Evolutionary conservation across 257 asterid genomes (phyloP), one percentile per base, ranked within the genome.

Genomic region (Galeopsis tetrahit): DNA sequence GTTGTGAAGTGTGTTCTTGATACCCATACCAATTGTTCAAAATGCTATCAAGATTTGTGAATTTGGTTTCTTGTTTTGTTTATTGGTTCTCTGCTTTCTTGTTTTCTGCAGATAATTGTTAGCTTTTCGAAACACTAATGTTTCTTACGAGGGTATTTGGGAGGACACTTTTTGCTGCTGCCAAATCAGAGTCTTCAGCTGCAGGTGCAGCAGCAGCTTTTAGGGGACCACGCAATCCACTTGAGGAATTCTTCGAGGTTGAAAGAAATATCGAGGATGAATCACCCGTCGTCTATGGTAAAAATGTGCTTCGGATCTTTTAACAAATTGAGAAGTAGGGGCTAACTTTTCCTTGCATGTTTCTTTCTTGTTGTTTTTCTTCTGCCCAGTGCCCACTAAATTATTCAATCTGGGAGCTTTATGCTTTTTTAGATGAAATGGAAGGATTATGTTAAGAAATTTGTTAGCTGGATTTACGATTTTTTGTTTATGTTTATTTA

Each of bases 271-370:
- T 58, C 0, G 96, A 90, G 13, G 96, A 86, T 34, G 98, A 90
- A 33, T 86, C 82, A 68, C 96, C 96, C 53, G 75, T 84, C n/a
- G 84, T 85, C 59, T 92, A 90, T 73, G 98, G 98, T 92, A 78
- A 63, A n/a, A 21, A 10, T n/a, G 0, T 2, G n/a, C 39, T 35
- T 42, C 9, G 10, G 39, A 1, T 15, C 36, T 46, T 73, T 51
- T 14, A 4, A 46, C 62, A 35, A 56, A 4, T 59, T 32, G 38
- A 17, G 33, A 9, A 21, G 7, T 15, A 48, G 14, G 5, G 42
- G 36, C 53, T 53, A 52, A 33, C 33, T 33, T 60, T 72, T 7
- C 9, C 43, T 70, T 34, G 13, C 21, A 14, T 53, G 71, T 53
- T 17, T 78, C 10, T 48, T 51, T 62, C 10, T 65, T 52, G 31